Evolutionary conservation across 2,329 filamentous ascomycete species (phyloP), one percentile per base, ranked within the genome.

Genomic region (Dendrostoma leiphaemia): DNA sequence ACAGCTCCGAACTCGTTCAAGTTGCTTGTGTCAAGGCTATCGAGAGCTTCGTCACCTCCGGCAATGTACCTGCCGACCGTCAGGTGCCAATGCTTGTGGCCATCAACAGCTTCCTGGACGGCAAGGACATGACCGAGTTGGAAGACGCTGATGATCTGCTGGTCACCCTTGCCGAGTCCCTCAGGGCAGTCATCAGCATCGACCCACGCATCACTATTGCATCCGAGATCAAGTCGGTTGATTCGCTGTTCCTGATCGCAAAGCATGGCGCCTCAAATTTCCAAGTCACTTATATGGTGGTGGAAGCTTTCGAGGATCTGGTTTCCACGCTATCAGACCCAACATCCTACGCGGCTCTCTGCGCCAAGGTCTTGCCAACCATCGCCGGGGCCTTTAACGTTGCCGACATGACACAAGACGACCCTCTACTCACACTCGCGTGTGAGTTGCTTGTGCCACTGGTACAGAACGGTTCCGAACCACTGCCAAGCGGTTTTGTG

Each of bases 71-170:
- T 6, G 64, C 69, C 7, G 80, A 83, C 54, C 76, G 74, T 43
- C 91, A 96, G 67, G 62, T 76, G 1, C 73, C 77, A 19, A 78
- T 88, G 54, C 77, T 85, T 46, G 77, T 72, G n/a, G 80, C 85
- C 10, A 81, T 89, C 59, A 82, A 84, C 48, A 76, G 87, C 32
- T 99, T 92, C 71, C 81, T 97, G 61, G 82, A 86, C 41, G 76
- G 81, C 15, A 91, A 93, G 67, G 91, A 97, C 64, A 78, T 94
- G 46, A 83, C 82, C 49, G 92, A 97, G 17, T 81, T 96, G 45
- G 85, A 89, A 51, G 92, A 97, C 59, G 89, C 90, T 10, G 93
- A 97, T 62, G 94, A 99, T 69, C 82, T 97, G 51, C 85, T 97
- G 61, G 90, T 96, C 13, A 93, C 92, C 0, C 77, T 99, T 29